Base-by-base conservation (phyloP, 495 filamentous ascomycete species). In the Penicillium pancosmium region DNA sequence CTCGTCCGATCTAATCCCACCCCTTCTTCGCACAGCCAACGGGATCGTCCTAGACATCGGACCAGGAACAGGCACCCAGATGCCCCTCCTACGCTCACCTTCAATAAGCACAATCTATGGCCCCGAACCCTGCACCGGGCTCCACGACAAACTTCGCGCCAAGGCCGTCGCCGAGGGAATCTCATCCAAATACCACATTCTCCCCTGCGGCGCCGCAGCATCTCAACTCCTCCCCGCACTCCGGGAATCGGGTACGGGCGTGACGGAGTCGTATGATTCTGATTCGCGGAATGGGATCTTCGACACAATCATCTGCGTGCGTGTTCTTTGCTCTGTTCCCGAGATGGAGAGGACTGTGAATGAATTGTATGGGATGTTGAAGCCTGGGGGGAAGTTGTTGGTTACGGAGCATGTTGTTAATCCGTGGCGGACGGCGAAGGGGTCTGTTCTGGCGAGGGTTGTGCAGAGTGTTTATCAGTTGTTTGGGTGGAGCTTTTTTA, bases 321-420 rank as follows among this genome's bases (percentile, higher is more conserved):
- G 88, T 10, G 90, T 90, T 49, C 76, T 93, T 5, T 93, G 89
- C 72, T 86, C 83, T 51, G 86, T 92, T 53, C 88, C 88, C 1
- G 73, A 84, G 12, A 83, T 87, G 34, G 76, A 84, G 61, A 63
- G 63, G 11, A 84, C 87, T 46, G 80, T 82, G 15, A 65, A 61
- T 13, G 81, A 83, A 51, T 63, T 92, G 54, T 92, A 90, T 72
- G 54, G 62, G 4, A 74, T 86, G 57, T 69, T 93, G 19, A 85
- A 82, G 65, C 84, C 86, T 0, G 89, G 89, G 10, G 90, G 89
- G 0, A 67, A 78, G 43, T 80, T 89, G 82, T 82, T 90, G 44
- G 77, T 90, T 12, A 87, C 83, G 44, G 90, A 93, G 77, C 90
- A 93, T 74, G 86, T 92, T 35, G 74, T 78, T 50, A 73, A 74